A percentile compares a stretch with the other conserved stretches of the same genome.
These are phyloP conservation scores for Mycena epipterygia DNA, from an alignment of 768 basidiomycete species.

Conservation along the genomic window DNA sequence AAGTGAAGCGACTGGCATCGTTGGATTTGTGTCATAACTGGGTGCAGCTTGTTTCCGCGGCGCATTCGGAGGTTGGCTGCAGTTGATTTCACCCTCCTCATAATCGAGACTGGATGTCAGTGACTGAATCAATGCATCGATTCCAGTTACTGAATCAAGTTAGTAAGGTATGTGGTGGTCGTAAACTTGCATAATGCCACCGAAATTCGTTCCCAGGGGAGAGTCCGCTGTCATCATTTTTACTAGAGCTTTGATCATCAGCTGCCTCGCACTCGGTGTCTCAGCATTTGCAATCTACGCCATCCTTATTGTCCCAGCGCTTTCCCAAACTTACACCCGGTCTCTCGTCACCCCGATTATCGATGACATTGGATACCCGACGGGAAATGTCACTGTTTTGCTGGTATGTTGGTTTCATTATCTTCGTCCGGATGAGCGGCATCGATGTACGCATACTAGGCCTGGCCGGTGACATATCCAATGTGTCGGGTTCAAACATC, in stretches of 20 bases:
- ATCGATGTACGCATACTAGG: no score
- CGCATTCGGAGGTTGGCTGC: no score
- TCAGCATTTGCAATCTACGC: constrained; percentile 1
- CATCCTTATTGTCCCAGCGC: neutral
- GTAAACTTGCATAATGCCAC: neutral
- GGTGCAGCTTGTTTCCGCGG: no score
- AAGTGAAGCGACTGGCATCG: no score
- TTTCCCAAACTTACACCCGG: neutral
- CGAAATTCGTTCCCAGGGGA: neutral
- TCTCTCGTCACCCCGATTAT: neutral
- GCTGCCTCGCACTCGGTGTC: neutral
- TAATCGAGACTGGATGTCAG: no score
- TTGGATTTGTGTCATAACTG: no score
- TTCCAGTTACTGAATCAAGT: neutral
- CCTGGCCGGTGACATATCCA: no score
- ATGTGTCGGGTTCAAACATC: no score
- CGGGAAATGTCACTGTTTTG: neutral
- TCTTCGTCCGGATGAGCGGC: no score
- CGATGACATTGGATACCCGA: neutral
- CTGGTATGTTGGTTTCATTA: neutral
- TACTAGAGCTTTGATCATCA: neutral
- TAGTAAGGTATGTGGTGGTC: neutral
- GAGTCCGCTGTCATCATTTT: neutral
- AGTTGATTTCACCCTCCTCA: no score
- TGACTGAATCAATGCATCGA: no score